Conservation (phyloP, 1,284 basidiomycete species). For the Boletus subluridellus region DNA sequence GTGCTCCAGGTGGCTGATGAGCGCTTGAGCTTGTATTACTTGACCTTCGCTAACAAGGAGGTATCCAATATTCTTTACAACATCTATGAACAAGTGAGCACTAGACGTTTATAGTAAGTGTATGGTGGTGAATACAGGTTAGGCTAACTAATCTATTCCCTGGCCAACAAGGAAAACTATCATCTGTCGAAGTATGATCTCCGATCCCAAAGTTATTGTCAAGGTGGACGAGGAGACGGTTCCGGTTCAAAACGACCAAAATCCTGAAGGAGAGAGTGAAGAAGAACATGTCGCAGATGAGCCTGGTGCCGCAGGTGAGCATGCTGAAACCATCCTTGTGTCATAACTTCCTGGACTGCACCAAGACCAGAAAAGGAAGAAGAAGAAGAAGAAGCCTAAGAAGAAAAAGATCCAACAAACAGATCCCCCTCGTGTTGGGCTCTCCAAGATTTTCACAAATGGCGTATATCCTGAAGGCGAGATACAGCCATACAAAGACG, state of each 20-base stretch:
- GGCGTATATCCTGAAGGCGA: conserved; percentile 91
- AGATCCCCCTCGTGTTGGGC: conserved; percentile 90
- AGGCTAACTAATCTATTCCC: neutral
- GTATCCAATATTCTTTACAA: neutral
- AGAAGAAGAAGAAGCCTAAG: conserved; percentile 92
- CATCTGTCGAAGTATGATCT: conserved; percentile 21
- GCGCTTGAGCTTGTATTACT: neutral
- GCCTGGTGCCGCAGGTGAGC: conserved; percentile 23
- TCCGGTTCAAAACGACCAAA: conserved; percentile 12
- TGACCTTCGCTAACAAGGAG: neutral
- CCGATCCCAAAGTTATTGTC: conserved; percentile 11
- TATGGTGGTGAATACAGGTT: neutral
- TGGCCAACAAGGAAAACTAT: neutral
- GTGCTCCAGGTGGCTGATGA: neutral
- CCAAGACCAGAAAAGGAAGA: conserved; percentile 78
- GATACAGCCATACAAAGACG: conserved; percentile 87
- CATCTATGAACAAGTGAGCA: neutral
- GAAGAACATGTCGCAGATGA: conserved; percentile 27
- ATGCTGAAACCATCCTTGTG: neutral
- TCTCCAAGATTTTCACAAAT: conserved; percentile 86
- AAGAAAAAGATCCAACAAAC: conserved; percentile 81
- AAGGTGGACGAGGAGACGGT: conserved; percentile 11
- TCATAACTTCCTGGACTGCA: neutral
- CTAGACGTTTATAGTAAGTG: neutral
- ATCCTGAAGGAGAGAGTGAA: conserved; percentile 29